Conservation (phyloP, 169 alveolate species). For the Theileria orientalis region DNA sequence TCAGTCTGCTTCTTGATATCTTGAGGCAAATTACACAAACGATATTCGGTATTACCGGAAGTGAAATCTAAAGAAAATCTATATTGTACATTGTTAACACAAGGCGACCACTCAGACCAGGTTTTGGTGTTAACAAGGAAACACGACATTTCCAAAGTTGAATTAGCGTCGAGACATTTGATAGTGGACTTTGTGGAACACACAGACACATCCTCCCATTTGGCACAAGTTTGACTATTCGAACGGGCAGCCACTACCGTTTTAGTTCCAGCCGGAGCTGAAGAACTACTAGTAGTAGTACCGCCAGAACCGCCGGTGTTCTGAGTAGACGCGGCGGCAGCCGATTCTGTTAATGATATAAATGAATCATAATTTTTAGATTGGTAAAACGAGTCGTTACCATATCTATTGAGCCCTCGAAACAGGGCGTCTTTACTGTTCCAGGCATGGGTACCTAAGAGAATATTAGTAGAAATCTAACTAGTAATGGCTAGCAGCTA, state of each 20-base stretch:
- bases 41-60: constrained; percentile 34
- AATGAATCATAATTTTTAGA: not conserved
- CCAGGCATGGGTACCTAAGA: not conserved
- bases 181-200: constrained; percentile 37
- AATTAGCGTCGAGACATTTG: constrained; percentile 17
- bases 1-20: no score
- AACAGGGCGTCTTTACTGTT: constrained; percentile 1
- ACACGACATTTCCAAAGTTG: constrained; percentile 15
- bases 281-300: no score
- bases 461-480: no score
- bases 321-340: not conserved
- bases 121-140: constrained; percentile 17
- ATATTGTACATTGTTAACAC: constrained; percentile 39
- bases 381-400: not conserved
- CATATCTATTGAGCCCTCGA: constrained; percentile 1
- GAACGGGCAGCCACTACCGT: constrained; percentile 15
- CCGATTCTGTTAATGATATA: not conserved
- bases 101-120: constrained; percentile 56
- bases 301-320: no score
- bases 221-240: constrained; percentile 8
- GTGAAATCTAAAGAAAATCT: constrained; percentile 38
- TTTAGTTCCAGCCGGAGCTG: constrained; percentile 3
- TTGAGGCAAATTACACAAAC: no score
- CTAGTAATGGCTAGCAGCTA: no score
- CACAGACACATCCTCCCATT: constrained; percentile 52